These are phyloP conservation scores for Noccaea caerulescens DNA, from an alignment of 345 rosid species.

Conservation along the genomic window DNA sequence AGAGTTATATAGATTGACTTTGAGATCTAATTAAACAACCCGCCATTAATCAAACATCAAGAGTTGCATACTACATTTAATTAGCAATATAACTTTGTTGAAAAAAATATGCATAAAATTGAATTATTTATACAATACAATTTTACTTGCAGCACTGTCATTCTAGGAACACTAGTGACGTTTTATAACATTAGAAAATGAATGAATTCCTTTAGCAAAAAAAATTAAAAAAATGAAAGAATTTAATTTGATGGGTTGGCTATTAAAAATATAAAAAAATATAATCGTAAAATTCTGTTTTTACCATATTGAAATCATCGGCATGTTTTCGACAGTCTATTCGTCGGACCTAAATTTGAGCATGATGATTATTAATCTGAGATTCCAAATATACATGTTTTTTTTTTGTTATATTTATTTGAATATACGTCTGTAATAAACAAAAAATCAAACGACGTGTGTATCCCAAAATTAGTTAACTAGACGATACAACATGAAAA, in stretches of 20 bases:
- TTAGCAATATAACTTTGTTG: too few species aligned
- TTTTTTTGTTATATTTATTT: too few species aligned
- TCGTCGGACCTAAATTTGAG: too few species aligned
- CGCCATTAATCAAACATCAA: not conserved
- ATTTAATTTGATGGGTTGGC: not conserved
- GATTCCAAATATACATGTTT: too few species aligned
- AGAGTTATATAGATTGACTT: not conserved
- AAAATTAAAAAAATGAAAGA: not conserved
- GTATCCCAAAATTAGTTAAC: not conserved
- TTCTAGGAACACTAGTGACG: not conserved
- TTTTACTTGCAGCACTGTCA: not conserved
- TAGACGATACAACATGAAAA: slow-evolving; percentile 2
- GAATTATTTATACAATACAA: not conserved
- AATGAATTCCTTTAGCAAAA: not conserved
- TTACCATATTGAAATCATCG: not conserved
- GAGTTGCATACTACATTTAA: not conserved
- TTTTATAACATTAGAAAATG: not conserved
- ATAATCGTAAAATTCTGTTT: not conserved
- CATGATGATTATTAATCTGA: not conserved
- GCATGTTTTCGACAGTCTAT: not conserved
- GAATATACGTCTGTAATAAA: too few species aligned
- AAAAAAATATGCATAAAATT: not conserved
- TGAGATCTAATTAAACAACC: not conserved
- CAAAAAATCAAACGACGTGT: not conserved
- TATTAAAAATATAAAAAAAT: not conserved